A percentile compares a stretch with the other conserved stretches of the same genome.
These are phyloP conservation scores for Begonia masoniana DNA, from an alignment of 306 rosid species.

Conservation along the genomic window DNA sequence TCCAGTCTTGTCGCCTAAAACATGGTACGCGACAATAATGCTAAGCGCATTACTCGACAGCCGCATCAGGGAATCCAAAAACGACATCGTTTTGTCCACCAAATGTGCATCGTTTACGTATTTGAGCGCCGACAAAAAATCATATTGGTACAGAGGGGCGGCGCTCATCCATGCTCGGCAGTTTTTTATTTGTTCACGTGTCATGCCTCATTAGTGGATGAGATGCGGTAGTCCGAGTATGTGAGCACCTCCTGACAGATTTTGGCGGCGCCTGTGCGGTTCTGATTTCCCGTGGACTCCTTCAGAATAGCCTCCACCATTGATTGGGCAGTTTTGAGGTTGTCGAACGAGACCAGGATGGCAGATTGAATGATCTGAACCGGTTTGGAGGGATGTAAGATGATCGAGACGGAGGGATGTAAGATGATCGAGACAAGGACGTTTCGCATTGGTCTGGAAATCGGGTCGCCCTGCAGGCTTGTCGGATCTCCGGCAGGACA, in stretches of 20 bases:
- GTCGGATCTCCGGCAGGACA: slow-evolving; percentile 10
- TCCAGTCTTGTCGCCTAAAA: no score
- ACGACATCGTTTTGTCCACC: slow-evolving; percentile 51
- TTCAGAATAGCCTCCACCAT: slow-evolving; percentile 36
- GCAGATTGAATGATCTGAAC: slow-evolving; percentile 38
- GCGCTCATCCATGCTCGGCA: slow-evolving; percentile 72
- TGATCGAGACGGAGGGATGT: slow-evolving; percentile 13
- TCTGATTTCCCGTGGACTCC: slow-evolving; percentile 21
- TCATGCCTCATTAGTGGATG: slow-evolving; percentile 30
- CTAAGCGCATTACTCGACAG: slow-evolving; percentile 71
- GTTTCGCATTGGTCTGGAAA: slow-evolving; percentile 41
- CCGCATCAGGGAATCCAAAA: slow-evolving; percentile 21
- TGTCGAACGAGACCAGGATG: slow-evolving; percentile 22
- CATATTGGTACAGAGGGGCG: slow-evolving; percentile 53
- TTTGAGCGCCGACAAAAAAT: slow-evolving; percentile 62
- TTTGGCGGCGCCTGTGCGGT: slow-evolving; percentile 50
- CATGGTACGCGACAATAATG: slow-evolving; percentile 43
- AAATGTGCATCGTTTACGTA: slow-evolving; percentile 64
- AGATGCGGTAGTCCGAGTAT: slow-evolving; percentile 39
- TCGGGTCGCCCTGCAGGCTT: slow-evolving; percentile 68
- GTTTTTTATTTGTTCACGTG: slow-evolving; percentile 29
- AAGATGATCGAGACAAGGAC: slow-evolving; percentile 19
- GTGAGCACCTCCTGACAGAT: slow-evolving; percentile 42
- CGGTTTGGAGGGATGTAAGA: slow-evolving; percentile 16
- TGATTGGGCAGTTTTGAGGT: slow-evolving; percentile 37